Base-by-base conservation (phyloP, 1,284 basidiomycete genomes). In the Ceratobasidium papillatum region DNA sequence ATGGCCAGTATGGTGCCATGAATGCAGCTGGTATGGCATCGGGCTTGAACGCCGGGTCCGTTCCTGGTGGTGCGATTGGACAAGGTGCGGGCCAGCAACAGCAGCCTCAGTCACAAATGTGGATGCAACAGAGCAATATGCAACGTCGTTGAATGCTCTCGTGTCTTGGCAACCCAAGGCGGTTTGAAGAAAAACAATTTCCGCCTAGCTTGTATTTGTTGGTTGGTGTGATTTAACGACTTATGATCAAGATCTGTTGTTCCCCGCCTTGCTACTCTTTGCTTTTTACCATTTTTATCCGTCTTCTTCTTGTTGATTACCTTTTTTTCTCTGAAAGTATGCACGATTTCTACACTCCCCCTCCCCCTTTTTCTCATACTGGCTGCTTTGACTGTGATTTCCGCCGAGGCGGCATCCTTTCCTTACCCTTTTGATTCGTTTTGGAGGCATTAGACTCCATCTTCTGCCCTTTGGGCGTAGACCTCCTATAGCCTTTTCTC, bases 51-150 rank as follows among this genome's bases (percentile, higher is more conserved):
- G 56, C 43, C 25, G 69, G 56, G 41, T 72, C 69, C 7, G 69
- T 72, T n/a, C 56, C 56, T 11, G 69, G 69, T 34, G 69, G 56
- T 27, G 34, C 69, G 1, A 72, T 72, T 38, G 69, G 69, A 11
- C 69, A 72, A 38, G 69, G 43, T 5, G 69, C 54, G 12, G 58
- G 54, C 19, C 69, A 72, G 56, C 69, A 43, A 14, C 69, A 61
- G 41, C 69, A 65, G 63, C 25, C 38, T 19, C 63, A 72, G 38
- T 72, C 69, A 34, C 69, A 72, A 30, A 72, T 72, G 69, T 72
- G 69, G 69, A 72, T 72, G 69, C 69, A 72, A n/a, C 69, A 72
- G 38, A 43, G 69, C 45, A 62, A 51, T 43, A 72, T 72, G 38
- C 69, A 45, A 30, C 69, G 69, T 62, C 69, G 69, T 25, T 72